Base-by-base conservation (phyloP, 2,329 filamentous ascomycete species). In the Tolypocladium guangdongense region DNA sequence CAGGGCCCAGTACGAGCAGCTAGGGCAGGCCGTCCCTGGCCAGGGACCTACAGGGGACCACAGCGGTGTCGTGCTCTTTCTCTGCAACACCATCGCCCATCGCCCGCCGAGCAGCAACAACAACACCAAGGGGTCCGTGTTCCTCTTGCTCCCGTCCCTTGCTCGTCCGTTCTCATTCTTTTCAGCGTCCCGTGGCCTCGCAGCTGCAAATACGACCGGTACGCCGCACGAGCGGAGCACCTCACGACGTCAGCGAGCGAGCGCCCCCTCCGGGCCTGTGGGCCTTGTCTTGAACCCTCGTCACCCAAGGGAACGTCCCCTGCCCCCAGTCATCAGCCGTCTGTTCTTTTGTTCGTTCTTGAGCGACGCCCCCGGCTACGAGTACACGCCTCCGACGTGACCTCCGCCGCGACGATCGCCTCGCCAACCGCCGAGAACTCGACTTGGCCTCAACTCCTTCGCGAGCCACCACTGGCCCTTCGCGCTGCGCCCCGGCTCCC, bases 281-380 rank as follows among this genome's bases (percentile, higher is more conserved):
- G 43, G 45, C 51, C 51, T 30, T 52, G 51, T 49, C 45, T 52
- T 46, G 32, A 27, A 35, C 51, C 35, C 27, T 52, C 45, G n/a
- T 33, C 8, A 7, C 18, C 20, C 22, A 41, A 39, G 49, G 49
- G 37, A 24, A 32, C 11, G 7, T n/a, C 16, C 22, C 36, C 24
- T 22, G 10, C 38, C 49, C 49, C 37, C 16, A 12, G 32, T 14
- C 18, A 46, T 32, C n/a, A n/a, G n/a, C 7, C 8, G 27, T 8
- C 24, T 16, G 16, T 18, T 7, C 3, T 7, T 37, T 7, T 24
- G 18, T 46, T 8, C 24, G 35, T 32, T 11, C 10, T 32, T 30
- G 24, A 12, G 43, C 43, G 24, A n/a, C 43, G 10, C 16, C 14
- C 14, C 27, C 43, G 7, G 20, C 27, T 27, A 6, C 27, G 6